Percentiles rank a stretch among this genome's conserved stretches.
These are phyloP conservation scores for Talaromyces sp. DNA, from an alignment of 2,329 filamentous ascomycete species.

Conservation along the genomic window DNA sequence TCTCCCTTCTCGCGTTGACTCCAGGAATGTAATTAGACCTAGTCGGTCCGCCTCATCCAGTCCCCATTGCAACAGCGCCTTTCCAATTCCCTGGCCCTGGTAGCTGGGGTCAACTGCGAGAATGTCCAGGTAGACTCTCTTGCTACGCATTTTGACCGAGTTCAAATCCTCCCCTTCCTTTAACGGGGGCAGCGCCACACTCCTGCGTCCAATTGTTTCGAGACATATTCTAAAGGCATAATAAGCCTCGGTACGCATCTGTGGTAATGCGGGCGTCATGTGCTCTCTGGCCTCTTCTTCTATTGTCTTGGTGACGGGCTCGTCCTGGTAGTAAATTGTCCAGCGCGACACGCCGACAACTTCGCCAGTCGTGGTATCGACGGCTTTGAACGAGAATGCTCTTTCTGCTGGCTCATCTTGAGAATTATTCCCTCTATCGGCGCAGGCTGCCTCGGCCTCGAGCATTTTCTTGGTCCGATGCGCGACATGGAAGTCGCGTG, in stretches of 20 bases:
- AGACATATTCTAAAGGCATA: neutral
- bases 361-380: conserved; percentile 6
- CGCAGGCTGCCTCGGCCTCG: neutral
- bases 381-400: conserved; percentile 5
- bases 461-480: neutral
- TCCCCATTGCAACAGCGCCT: conserved; percentile 29
- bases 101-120: conserved; percentile 19
- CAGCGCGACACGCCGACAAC: conserved; percentile 6
- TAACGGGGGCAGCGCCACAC: neutral
- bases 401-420: neutral
- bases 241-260: neutral
- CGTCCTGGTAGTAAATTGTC: conserved; percentile 7
- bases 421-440: neutral
- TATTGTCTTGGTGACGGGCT: conserved; percentile 6
- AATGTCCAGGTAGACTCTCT: conserved; percentile 4
- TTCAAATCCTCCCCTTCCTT: neutral
- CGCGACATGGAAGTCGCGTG: neutral
- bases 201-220: neutral
- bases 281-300: conserved; percentile 1
- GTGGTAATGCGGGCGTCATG: neutral
- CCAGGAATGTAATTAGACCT: conserved; percentile 32
- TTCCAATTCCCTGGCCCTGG: conserved; percentile 30
- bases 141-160: neutral
- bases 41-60: conserved; percentile 26
- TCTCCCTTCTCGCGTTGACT: conserved; percentile 30